Base-by-base conservation (phyloP, 257 asterid species). In the Scutellaria galericulata region DNA sequence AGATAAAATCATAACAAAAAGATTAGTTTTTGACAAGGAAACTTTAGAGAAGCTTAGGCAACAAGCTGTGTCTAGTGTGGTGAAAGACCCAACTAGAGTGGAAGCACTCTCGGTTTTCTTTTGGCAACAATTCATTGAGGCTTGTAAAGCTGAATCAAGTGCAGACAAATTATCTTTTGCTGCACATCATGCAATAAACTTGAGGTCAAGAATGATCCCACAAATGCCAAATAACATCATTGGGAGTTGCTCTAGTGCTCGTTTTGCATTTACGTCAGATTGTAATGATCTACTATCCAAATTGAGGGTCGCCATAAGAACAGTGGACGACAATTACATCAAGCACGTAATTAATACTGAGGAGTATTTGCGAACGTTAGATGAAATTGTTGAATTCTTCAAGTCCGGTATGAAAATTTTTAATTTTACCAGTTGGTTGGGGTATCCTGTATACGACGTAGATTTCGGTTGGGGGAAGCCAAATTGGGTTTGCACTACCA, bases 381-480 rank as follows among this genome's bases (percentile, higher is more conserved):
- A 14, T 15, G 22, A 68, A 31, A 1, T 1, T 1, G 54, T 12
- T 7, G 39, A 4, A 7, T 9, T 45, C 9, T 27, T 22, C 1
- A 20, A 9, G 5, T 7, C 65, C 1, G 66, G 20, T 1, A 12
- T 10, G 5, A 44, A 14, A 22, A 6, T 13, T 9, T 44, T 41
- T 0, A 1, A 0, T 9, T 57, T 70, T 10, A n/a, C 50, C 0
- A 70, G 75, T 9, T 70, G 75, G 68, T 58, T 31, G 3, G 45
- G 68, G 68, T 70, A 45, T 56, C 67, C 62, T 6, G 13, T 67
- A 51, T 67, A 67, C 67, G 37, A 46, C 3, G 75, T 31, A 7
- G 75, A 71, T 14, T 71, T 71, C 7, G 60, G 75, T 0, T 58
- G 68, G 68, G 75, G 75, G 9, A 71, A 47, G 63, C 72, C 63